These are phyloP conservation scores for Aspergillus fijiensis DNA, from an alignment of 2,329 filamentous ascomycete species.

Conservation along the genomic window DNA sequence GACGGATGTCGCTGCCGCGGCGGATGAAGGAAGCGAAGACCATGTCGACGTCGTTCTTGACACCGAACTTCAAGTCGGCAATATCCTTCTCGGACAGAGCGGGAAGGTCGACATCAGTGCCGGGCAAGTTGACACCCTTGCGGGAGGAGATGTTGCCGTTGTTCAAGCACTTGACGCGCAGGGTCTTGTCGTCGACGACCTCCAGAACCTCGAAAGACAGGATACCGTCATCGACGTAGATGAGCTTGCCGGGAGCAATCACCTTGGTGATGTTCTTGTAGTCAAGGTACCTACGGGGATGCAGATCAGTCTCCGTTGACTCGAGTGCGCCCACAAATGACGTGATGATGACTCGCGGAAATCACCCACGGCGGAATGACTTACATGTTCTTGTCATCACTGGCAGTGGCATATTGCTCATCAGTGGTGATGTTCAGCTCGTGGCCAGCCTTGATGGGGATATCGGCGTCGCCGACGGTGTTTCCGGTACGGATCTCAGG, in stretches of 20 bases:
- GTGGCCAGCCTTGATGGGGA: slow-evolving; percentile 77
- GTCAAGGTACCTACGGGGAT: slow-evolving; percentile 74
- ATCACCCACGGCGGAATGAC: slow-evolving; percentile 27
- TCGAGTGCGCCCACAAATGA: not conserved
- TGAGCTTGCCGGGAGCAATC: slow-evolving; percentile 82
- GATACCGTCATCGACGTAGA: slow-evolving; percentile 98
- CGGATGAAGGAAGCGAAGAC: slow-evolving; percentile 98
- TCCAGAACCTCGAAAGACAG: slow-evolving; percentile 92
- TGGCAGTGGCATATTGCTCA: slow-evolving; percentile 80
- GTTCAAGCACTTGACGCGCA: slow-evolving; percentile 86
- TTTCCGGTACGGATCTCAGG: slow-evolving; percentile 85
- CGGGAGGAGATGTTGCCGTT: slow-evolving; percentile 98
- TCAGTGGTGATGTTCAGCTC: slow-evolving; percentile 97
- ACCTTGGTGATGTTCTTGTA: slow-evolving; percentile 99
- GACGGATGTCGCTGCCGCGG: slow-evolving; percentile 83
- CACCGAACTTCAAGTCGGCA: slow-evolving; percentile 87
- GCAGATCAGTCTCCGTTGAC: slow-evolving; percentile 16
- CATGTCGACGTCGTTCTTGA: slow-evolving; percentile 99
- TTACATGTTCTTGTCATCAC: slow-evolving; percentile 91
- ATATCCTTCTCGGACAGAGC: slow-evolving; percentile 98
- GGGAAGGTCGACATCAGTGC: slow-evolving; percentile 97
- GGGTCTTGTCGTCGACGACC: slow-evolving; percentile 82
- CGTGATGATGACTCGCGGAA: not conserved
- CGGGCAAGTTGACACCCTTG: slow-evolving; percentile 98
- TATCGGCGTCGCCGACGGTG: slow-evolving; percentile 68